Percentiles rank a stretch among this genome's conserved stretches.
These are phyloP conservation scores for Cladosporium austrohemisphaericum DNA, from an alignment of 2,329 filamentous ascomycete genomes.

Conservation along the genomic window DNA sequence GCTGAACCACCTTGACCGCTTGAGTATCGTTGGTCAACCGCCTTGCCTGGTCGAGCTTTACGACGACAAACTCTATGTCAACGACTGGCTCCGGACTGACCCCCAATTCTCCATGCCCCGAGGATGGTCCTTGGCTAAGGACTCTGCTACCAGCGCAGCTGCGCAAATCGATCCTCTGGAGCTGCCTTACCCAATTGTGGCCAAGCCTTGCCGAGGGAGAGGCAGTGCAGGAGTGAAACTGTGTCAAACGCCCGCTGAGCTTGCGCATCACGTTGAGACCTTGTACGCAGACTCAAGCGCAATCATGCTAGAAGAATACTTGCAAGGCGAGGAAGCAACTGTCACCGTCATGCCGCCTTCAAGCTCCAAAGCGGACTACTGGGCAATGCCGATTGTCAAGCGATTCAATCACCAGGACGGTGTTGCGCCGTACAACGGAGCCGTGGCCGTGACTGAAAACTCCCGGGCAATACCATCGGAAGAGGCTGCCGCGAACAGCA, in stretches of 20 bases:
- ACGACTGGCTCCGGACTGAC: conserved; percentile 40
- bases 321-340: conserved; percentile 48
- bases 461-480: conserved; percentile 38
- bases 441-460: conserved; percentile 47
- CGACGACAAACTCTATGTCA: conserved; percentile 51
- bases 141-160: conserved; percentile 19
- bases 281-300: conserved; percentile 33
- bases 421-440: conserved; percentile 49
- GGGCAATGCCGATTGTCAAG: conserved; percentile 44
- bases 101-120: neutral
- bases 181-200: conserved; percentile 41
- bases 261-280: conserved; percentile 33
- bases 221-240: conserved; percentile 51
- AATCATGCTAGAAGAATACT: conserved; percentile 49
- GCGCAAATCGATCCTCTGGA: conserved; percentile 15
- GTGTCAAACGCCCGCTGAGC: conserved; percentile 34
- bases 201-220: conserved; percentile 48
- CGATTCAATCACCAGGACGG: conserved; percentile 48
- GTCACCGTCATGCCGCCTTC: conserved; percentile 52
- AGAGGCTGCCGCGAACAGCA: conserved; percentile 32
- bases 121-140: neutral
- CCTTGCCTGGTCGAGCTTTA: conserved; percentile 47
- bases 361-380: conserved; percentile 33
- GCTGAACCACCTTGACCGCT: conserved; percentile 24
- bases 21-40: conserved; percentile 46